Conservation (phyloP, 2,329 filamentous ascomycete species). For the Beauveria caledonica region DNA sequence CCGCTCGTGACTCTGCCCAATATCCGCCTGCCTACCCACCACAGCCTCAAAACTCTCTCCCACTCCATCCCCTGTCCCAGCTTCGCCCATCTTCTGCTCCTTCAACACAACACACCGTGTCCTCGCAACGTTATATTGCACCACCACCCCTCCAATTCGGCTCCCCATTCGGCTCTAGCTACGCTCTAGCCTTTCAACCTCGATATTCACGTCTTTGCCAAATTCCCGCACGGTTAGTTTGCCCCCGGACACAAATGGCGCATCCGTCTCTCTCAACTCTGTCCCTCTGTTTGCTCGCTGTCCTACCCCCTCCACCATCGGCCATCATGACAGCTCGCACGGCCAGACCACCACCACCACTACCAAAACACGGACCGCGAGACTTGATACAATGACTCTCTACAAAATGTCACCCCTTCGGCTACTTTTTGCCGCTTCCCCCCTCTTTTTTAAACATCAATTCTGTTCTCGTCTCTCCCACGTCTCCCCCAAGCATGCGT, state of each 20-base stretch:
- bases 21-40: background rate
- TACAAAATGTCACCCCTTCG: background rate
- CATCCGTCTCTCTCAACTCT: background rate
- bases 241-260: conserved; percentile 1
- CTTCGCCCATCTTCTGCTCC: background rate
- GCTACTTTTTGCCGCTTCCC: background rate
- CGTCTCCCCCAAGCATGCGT: background rate
- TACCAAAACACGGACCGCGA: background rate
- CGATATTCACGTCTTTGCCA: background rate
- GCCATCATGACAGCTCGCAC: background rate
- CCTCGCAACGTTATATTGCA: conserved; percentile 4
- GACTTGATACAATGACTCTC: background rate
- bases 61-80: background rate
- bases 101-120: conserved; percentile 7
- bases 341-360: background rate
- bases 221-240: conserved; percentile 10
- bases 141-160: background rate
- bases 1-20: no score
- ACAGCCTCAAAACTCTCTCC: background rate
- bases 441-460: background rate
- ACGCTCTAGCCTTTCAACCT: background rate
- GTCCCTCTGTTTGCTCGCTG: background rate
- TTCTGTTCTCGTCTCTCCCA: background rate
- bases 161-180: background rate
- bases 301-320: background rate